Evolutionary conservation across 2,329 filamentous ascomycete species (phyloP).

Genomic region (Blumeriella jaapii): DNA sequence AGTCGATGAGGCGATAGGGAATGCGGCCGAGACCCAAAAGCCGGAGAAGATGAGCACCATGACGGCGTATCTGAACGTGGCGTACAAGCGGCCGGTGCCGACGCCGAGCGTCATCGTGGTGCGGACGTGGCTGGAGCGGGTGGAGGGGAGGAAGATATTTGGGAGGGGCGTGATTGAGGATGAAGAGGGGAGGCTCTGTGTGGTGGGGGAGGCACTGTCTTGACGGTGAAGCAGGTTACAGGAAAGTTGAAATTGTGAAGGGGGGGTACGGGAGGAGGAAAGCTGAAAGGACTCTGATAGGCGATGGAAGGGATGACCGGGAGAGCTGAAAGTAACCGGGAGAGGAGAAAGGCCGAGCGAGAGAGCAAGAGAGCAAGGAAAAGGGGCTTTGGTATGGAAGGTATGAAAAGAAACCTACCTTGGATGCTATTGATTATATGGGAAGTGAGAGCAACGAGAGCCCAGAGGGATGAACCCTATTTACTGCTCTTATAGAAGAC

Average conservation of each 20-base stretch:
- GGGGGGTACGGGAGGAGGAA: background rate
- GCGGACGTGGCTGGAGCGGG: conserved; percentile 32
- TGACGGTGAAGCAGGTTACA: conserved; percentile 12
- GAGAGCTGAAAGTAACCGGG: too few relatives aligned
- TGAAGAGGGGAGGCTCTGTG: conserved; percentile 35
- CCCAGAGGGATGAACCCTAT: too few relatives aligned
- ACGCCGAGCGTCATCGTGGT: conserved; percentile 39
- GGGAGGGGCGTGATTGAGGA: conserved; percentile 38
- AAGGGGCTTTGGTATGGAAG: too few relatives aligned
- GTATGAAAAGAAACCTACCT: too few relatives aligned
- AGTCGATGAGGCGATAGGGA: conserved; percentile 44
- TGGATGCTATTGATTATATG: too few relatives aligned
- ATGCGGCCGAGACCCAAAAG: conserved; percentile 6
- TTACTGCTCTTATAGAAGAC: too few relatives aligned
- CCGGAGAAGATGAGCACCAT: conserved; percentile 16
- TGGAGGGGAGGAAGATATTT: conserved; percentile 43
- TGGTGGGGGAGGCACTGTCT: conserved; percentile 41
- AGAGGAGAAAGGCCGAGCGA: too few relatives aligned
- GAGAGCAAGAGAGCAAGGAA: too few relatives aligned
- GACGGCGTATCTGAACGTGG: conserved; percentile 44
- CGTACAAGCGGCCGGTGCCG: conserved; percentile 39
- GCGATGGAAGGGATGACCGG: too few relatives aligned
- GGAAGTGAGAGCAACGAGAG: too few relatives aligned
- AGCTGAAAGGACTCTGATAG: background rate
- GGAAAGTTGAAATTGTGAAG: background rate